phyloP scores from a whole-genome alignment of 371 early-diverging fungal genomes.

The Mortierella sp. region DNA sequence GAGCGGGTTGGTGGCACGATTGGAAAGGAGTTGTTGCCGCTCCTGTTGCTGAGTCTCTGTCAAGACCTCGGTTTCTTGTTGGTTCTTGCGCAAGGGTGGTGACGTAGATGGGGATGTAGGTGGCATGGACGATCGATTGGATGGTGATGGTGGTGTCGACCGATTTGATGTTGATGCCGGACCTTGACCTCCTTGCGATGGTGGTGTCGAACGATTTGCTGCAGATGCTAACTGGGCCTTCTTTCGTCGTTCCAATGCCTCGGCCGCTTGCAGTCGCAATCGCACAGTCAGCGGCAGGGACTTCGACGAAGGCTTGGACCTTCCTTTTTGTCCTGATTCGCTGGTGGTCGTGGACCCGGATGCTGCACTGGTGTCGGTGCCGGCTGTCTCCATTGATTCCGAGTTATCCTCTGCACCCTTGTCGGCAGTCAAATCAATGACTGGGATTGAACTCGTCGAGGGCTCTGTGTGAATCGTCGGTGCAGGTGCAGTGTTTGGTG shows the following conservation, averaged over 20 bases:
- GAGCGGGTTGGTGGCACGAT: conserved; percentile 38
- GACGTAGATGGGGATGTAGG: background rate
- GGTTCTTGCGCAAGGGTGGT: background rate
- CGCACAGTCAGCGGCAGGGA: background rate
- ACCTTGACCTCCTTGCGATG: background rate
- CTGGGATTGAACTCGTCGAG: background rate
- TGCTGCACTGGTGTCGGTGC: background rate
- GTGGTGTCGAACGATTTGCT: background rate
- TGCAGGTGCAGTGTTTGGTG: background rate
- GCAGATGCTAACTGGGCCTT: background rate
- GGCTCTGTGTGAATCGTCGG: background rate
- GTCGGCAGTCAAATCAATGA: background rate
- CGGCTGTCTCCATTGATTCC: background rate
- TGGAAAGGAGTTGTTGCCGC: background rate
- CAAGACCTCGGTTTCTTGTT: background rate
- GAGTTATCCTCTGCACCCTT: too few species aligned
- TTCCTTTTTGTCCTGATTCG: background rate
- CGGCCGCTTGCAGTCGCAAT: background rate
- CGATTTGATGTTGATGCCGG: too few species aligned
- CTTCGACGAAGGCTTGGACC: background rate
- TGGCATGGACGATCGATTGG: background rate
- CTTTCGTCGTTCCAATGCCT: background rate
- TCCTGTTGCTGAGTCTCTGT: conserved; percentile 9
- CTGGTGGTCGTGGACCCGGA: too few species aligned
- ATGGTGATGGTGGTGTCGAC: background rate